Percentiles rank a stretch among this genome's conserved stretches.
These are phyloP conservation scores for Rosa chinensis DNA, from an alignment of 306 rosid species.

Conservation along the genomic window DNA sequence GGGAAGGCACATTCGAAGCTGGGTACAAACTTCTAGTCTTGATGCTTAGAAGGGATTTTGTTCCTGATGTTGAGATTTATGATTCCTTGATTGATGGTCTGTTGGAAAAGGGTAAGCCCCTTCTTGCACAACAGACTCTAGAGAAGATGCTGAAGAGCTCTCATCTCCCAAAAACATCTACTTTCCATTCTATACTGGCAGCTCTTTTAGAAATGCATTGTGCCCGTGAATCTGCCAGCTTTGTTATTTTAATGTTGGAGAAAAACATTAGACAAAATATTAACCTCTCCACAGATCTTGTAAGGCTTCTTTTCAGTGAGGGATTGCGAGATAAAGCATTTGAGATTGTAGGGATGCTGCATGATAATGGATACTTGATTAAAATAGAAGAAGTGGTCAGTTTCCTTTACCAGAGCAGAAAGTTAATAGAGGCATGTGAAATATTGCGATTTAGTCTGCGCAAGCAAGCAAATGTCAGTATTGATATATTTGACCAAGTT, in stretches of 20 bases:
- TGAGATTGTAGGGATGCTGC: conserved; percentile 47
- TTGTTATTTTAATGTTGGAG: conserved; percentile 66
- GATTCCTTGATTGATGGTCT: conserved; percentile 62
- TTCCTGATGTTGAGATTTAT: conserved; percentile 62
- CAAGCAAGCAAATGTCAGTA: conserved; percentile 40
- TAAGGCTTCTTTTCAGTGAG: conserved; percentile 56
- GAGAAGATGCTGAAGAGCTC: conserved; percentile 85
- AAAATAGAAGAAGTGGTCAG: conserved; percentile 54
- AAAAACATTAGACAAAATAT: conserved; percentile 67
- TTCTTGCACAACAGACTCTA: conserved; percentile 63
- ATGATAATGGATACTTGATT: conserved; percentile 65
- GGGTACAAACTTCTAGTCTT: conserved; percentile 61
- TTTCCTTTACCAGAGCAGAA: conserved; percentile 52
- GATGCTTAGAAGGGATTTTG: conserved; percentile 79
- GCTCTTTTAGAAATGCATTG: conserved; percentile 57
- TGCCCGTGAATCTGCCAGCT: conserved; percentile 55
- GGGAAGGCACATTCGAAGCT: conserved; percentile 61
- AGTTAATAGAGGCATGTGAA: conserved; percentile 56
- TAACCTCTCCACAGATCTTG: conserved; percentile 55
- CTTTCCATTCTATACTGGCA: conserved; percentile 65
- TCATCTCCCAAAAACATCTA: conserved; percentile 56
- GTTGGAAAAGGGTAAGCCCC: conserved; percentile 61
- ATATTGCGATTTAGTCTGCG: conserved; percentile 57
- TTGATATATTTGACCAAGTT: conserved; percentile 42
- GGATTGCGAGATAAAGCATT: conserved; percentile 60